Base-by-base conservation (phyloP, 75 land plant genomes). In the Ceratopteris richardii region DNA sequence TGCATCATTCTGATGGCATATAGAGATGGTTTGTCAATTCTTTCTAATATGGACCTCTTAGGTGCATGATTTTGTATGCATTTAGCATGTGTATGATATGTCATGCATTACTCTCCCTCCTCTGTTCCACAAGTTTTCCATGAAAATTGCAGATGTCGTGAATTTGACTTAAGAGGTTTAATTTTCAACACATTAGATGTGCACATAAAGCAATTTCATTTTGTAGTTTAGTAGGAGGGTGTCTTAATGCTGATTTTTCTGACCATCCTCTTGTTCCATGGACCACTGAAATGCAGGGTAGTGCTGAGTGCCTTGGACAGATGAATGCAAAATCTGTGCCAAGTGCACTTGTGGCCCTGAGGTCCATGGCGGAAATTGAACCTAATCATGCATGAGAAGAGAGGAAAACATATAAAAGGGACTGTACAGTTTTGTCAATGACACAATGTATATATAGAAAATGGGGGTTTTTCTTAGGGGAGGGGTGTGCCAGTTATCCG, bases 251-350 rank as follows among this genome's bases (percentile, higher is more conserved):
- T 24, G 10, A 14, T 21, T n/a, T n/a, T n/a, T n/a, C n/a, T n/a
- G n/a, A n/a, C 11, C 23, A 55, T 6, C 17, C 23, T 33, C 9
- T 3, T 33, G 37, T 33, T 33, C 37, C 37, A 33, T 33, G 37
- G 37, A 33, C 37, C 37, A 33, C 3, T 33, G 37, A 3, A n/a
- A 33, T 68, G 64, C 71, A 68, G 71, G 71, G 71, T 68, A 52
- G 71, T 68, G 50, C 31, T 68, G 57, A 61, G 64, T 54, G 64
- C 71, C 64, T 43, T 68, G 71, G 71, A 68, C 64, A 61, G 53
- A 52, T 68, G 64, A 18, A 52, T 2, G 25, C 28, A 2, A 3
- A 1, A 2, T 3, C 28, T 28, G 2, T 52, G 54, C 4, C 3
- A 24, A 3, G 2, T 46, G 4, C 17, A n/a, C 17, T 14, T 5